Evolutionary conservation across 129 eudicot genomes (phyloP).

Genomic region (Flaveria sonorensis): DNA sequence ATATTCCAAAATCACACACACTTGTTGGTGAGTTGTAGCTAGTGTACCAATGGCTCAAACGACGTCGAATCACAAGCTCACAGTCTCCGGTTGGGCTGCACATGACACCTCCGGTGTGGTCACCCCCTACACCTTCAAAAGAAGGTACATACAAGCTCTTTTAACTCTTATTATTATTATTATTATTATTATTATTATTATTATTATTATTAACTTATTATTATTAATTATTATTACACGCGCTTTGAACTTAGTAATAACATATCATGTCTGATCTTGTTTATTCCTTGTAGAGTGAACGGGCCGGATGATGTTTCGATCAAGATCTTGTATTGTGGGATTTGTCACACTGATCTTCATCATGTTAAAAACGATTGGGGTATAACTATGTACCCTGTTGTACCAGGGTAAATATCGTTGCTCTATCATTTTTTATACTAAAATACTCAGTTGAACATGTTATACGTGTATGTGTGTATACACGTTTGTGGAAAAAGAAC

Average conservation of each 20-base stretch:
- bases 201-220: neutral
- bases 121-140: slow-evolving; percentile 74
- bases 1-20: neutral
- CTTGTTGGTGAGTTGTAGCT: slow-evolving; percentile 7
- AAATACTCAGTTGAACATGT: neutral
- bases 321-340: slow-evolving; percentile 79
- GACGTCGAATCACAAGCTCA: slow-evolving; percentile 83
- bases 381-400: slow-evolving; percentile 82
- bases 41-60: slow-evolving; percentile 65
- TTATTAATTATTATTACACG: neutral
- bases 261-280: neutral
- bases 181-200: too few relatives aligned
- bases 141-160: slow-evolving; percentile 48
- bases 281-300: slow-evolving; percentile 53
- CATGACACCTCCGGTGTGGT: slow-evolving; percentile 69
- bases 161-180: neutral
- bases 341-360: slow-evolving; percentile 88
- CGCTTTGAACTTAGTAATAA: neutral
- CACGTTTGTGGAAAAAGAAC: neutral
- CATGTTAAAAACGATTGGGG: slow-evolving; percentile 75
- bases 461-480: neutral
- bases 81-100: slow-evolving; percentile 95
- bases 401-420: slow-evolving; percentile 66
- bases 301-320: slow-evolving; percentile 80
- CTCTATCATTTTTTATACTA: neutral